A percentile compares a stretch with the other conserved stretches of the same genome.
These are phyloP conservation scores for Xerocomus potaroensis DNA, from an alignment of 768 basidiomycete genomes.

Conservation along the genomic window DNA sequence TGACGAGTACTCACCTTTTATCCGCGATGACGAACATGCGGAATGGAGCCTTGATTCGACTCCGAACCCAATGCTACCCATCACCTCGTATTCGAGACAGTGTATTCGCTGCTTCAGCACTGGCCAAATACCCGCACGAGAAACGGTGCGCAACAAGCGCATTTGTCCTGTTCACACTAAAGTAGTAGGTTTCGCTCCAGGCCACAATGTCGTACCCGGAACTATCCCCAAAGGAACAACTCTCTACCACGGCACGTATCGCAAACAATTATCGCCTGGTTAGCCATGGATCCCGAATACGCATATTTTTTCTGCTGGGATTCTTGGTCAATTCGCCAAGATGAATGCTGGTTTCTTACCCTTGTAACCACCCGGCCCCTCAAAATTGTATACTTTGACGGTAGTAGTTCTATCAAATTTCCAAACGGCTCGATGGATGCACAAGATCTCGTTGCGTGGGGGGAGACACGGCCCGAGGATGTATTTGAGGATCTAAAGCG, in stretches of 20 bases:
- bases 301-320: conserved; percentile 31
- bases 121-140: conserved; percentile 37
- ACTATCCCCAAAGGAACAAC: conserved; percentile 3
- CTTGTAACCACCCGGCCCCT: conserved; percentile 27
- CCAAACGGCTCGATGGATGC: conserved; percentile 39
- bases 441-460: conserved; percentile 48
- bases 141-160: conserved; percentile 20
- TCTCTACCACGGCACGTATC: conserved; percentile 1
- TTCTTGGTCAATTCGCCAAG: conserved; percentile 12
- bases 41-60: conserved; percentile 20
- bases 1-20: neutral
- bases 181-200: neutral
- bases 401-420: conserved; percentile 45
- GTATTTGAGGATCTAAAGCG: conserved; percentile 31
- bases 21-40: neutral
- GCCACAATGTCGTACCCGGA: conserved; percentile 5
- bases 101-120: conserved; percentile 33
- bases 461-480: conserved; percentile 18
- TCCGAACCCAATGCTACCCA: conserved; percentile 25
- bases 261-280: conserved; percentile 15
- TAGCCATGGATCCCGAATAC: conserved; percentile 30
- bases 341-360: conserved; percentile 4
- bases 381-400: conserved; percentile 50
- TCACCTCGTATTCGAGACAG: conserved; percentile 35
- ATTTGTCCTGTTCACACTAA: neutral